Base-by-base conservation (phyloP, 495 filamentous ascomycete genomes). In the Rhizodiscina lignyota region DNA sequence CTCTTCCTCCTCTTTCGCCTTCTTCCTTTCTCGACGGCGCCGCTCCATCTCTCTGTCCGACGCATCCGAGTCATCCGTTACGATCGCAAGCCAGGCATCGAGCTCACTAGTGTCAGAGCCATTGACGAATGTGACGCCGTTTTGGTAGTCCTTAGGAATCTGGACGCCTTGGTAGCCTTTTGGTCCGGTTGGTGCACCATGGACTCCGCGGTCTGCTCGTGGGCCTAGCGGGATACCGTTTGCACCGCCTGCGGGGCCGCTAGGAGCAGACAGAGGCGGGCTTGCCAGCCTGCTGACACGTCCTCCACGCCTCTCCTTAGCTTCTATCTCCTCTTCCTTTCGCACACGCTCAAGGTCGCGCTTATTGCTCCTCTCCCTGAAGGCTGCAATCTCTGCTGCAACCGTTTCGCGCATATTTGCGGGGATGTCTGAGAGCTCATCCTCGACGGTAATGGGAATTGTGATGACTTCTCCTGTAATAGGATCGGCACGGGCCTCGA, bases 401-500 rank as follows among this genome's bases (percentile, higher is more conserved):
- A 99, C 87, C 5, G 78, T 93, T 48, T 87, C 89, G n/a, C 89
- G 76, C 85, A 87, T 87, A 48, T 94, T 89, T 8, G 81, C 77
- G 2, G 89, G 89, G 37, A 99, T 93, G 48, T 99, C 91, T 27
- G 83, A 78, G 20, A 99, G 64, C 47, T 99, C 89, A 51, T 99
- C 89, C 45, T 99, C 89, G 18, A 77, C 69, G 5, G 81, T 79
- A 23, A 93, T 69, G 3, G 83, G 79, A 41, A 94, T 94, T 28
- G 83, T 94, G 43, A 94, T 77, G 21, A 94, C 77, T 58, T 93
- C 86, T 16, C 73, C 69, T 5, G 44, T 44, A 11, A 44, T 41
- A 21, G 51, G 55, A 38, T 81, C 72, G 30, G 61, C 56, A 12
- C 62, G 61, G 5, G 59, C 61, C 3, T 71, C 64, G 10, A 53